Evolutionary conservation across 305 asterid genomes (phyloP).

Genomic region (Coffea humblotiana): DNA sequence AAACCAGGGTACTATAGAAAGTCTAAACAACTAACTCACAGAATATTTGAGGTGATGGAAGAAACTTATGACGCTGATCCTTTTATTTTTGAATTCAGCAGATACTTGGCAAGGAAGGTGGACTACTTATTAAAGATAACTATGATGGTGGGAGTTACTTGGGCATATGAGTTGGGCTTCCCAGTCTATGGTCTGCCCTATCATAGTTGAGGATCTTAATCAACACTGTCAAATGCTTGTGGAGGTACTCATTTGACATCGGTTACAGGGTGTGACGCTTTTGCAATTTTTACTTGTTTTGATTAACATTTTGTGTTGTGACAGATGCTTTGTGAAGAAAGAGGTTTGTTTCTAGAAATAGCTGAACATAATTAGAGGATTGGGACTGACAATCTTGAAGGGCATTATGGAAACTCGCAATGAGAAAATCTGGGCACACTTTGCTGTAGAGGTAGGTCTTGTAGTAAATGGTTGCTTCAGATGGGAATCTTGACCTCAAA

Average conservation of each 20-base stretch:
- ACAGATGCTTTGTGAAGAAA: conserved; percentile 95
- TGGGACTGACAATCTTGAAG: conserved; percentile 84
- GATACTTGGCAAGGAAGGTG: conserved; percentile 78
- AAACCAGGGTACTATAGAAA: not conserved
- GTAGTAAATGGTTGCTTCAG: not conserved
- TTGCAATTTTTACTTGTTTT: not conserved
- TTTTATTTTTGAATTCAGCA: conserved; percentile 32
- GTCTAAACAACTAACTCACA: not conserved
- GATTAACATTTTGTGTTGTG: not conserved
- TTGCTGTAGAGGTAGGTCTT: conserved; percentile 76
- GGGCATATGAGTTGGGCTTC: conserved; percentile 99
- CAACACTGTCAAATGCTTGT: conserved; percentile 95
- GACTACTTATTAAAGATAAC: conserved; percentile 60
- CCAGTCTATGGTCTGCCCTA: conserved; percentile 82
- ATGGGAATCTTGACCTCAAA: not conserved
- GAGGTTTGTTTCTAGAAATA: conserved; percentile 85
- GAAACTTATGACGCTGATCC: conserved; percentile 12
- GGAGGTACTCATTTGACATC: conserved; percentile 53
- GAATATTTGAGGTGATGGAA: not conserved
- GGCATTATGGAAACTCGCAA: conserved; percentile 89
- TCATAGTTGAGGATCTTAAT: conserved; percentile 88
- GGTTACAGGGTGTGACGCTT: not conserved
- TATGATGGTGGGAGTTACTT: conserved; percentile 93
- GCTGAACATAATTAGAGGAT: conserved; percentile 95
- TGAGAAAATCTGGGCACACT: conserved; percentile 93